A percentile compares a stretch with the other conserved stretches of the same genome.
phyloP scores from a whole-genome alignment of 2,329 filamentous ascomycete species.

The Fusarium sacchari region DNA sequence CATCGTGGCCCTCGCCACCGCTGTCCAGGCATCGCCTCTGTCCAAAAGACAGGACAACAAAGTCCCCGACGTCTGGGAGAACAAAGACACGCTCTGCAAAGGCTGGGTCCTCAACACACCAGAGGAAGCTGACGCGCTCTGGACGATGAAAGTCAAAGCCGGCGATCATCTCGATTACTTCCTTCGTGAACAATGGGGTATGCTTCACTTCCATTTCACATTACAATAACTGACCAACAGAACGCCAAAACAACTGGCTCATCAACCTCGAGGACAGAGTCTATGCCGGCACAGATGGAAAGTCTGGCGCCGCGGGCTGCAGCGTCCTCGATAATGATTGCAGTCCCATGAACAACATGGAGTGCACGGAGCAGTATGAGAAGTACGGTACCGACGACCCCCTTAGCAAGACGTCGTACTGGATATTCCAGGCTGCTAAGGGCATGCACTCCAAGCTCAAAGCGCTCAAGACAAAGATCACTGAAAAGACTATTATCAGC shows the following conservation, averaged over 20 bases:
- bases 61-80: not conserved
- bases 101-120: conserved; percentile 12
- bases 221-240: not conserved
- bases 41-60: not conserved
- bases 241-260: conserved; percentile 20
- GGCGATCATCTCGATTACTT: conserved; percentile 10
- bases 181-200: conserved; percentile 12
- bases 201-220: accelerated
- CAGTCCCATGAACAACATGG: not conserved
- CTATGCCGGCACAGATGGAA: conserved; percentile 1
- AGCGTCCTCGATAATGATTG: not conserved
- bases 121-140: conserved; percentile 14
- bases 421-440: conserved; percentile 24
- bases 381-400: not conserved
- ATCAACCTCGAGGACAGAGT: conserved; percentile 17
- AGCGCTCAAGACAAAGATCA: not conserved
- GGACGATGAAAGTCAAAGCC: not conserved
- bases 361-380: conserved; percentile 12
- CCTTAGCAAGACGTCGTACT: conserved; percentile 14
- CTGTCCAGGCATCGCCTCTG: not conserved
- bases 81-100: conserved; percentile 13
- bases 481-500: not conserved
- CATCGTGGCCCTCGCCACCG: not conserved
- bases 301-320: conserved; percentile 1
- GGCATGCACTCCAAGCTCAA: conserved; percentile 11